phyloP scores from a whole-genome alignment of 1,284 basidiomycete species.

The Cryptococcus sp. region DNA sequence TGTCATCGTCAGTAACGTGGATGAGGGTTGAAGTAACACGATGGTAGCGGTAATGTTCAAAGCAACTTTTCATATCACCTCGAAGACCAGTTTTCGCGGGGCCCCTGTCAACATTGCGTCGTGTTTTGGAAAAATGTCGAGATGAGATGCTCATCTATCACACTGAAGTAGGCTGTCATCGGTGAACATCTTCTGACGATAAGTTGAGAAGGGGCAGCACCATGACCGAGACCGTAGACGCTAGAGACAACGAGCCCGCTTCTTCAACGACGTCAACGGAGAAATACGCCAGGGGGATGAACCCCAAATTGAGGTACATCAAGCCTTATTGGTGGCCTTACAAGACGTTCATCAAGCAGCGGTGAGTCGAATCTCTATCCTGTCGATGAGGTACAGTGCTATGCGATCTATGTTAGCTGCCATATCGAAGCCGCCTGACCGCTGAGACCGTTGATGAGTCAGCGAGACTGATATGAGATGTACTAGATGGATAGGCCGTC shows the following conservation, averaged over 20 bases:
- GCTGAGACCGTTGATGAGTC: not conserved
- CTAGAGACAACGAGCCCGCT: too few species aligned
- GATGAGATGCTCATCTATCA: not conserved
- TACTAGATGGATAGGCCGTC: conserved; percentile 48
- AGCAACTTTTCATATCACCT: too few species aligned
- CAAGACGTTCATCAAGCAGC: conserved; percentile 86
- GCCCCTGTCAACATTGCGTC: conserved; percentile 15
- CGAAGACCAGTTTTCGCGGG: conserved; percentile 5
- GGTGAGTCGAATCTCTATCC: conserved; percentile 60
- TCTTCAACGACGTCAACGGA: not conserved
- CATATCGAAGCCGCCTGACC: not conserved
- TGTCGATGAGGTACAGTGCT: too few species aligned
- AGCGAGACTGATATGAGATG: conserved; percentile 1
- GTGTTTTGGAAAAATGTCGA: conserved; percentile 5
- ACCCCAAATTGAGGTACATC: conserved; percentile 53
- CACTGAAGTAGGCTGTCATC: too few species aligned
- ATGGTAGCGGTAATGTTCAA: not conserved
- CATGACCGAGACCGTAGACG: too few species aligned
- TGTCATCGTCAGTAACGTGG: not conserved
- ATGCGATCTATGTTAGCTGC: not conserved
- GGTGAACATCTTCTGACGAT: too few species aligned
- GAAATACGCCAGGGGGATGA: conserved; percentile 38
- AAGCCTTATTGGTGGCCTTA: conserved; percentile 60
- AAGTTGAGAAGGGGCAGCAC: too few species aligned
- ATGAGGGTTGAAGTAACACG: not conserved